A percentile compares a stretch with the other conserved stretches of the same genome.
Evolutionary conservation across 1,284 basidiomycete genomes (phyloP).

Genomic region (Trichosporon sp.): DNA sequence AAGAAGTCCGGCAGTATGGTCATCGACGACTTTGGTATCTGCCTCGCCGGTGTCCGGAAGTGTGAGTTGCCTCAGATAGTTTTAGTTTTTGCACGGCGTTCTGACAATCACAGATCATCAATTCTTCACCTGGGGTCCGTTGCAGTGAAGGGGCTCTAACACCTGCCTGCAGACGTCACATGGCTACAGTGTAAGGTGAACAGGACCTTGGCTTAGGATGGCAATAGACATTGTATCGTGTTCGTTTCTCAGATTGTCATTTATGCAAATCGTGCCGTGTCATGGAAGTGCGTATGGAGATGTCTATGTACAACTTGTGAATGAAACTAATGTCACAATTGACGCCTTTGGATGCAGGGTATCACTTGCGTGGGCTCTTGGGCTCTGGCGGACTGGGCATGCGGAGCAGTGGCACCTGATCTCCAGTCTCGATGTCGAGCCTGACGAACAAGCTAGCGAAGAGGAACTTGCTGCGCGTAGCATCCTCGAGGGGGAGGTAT

Average conservation of each 20-base stretch:
- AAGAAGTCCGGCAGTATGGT: neutral
- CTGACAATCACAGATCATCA: neutral
- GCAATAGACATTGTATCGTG: no score
- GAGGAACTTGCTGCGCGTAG: slow-evolving; percentile 71
- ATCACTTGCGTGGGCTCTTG: neutral
- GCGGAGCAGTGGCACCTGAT: neutral
- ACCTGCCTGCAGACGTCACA: no score
- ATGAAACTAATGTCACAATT: neutral
- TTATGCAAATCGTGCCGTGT: neutral
- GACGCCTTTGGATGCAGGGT: neutral
- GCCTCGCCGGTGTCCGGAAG: neutral
- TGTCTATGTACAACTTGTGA: neutral
- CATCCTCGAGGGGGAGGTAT: slow-evolving; percentile 77
- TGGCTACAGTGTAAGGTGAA: no score
- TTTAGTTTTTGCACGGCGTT: no score
- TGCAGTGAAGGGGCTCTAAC: neutral
- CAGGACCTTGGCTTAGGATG: neutral
- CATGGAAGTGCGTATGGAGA: neutral
- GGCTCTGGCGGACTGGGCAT: neutral
- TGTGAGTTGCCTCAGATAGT: neutral
- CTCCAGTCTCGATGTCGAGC: slow-evolving; percentile 1
- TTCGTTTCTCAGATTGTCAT: neutral
- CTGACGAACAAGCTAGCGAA: slow-evolving; percentile 80
- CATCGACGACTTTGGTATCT: neutral
- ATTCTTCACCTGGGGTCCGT: neutral